These are phyloP conservation scores for Phascolomyces articulosus DNA, from an alignment of 371 early-diverging fungal genomes.

Conservation along the genomic window DNA sequence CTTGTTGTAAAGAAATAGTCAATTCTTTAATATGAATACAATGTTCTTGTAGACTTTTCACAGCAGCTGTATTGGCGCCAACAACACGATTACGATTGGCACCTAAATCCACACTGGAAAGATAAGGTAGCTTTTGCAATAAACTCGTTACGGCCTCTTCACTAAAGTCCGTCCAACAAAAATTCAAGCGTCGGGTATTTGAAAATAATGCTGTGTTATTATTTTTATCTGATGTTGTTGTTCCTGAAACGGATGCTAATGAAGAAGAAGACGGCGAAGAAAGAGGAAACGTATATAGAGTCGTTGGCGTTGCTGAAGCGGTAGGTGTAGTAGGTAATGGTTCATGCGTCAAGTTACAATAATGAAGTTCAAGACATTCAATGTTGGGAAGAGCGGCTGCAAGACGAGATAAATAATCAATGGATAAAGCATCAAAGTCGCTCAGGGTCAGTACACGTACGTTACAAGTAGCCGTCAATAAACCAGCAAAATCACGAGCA, in stretches of 20 bases:
- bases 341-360: constrained; percentile 6
- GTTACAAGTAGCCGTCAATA: constrained; percentile 9
- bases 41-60: constrained; percentile 17
- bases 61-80: constrained; percentile 36
- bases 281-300: neutral
- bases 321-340: neutral
- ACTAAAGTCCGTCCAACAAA: constrained; percentile 51
- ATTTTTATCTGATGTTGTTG: neutral
- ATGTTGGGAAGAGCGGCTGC: neutral
- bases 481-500: constrained; percentile 9
- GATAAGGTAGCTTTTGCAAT: constrained; percentile 23
- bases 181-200: constrained; percentile 14
- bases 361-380: constrained; percentile 3
- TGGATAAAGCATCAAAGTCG: constrained; percentile 38
- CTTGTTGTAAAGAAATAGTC: constrained; percentile 44
- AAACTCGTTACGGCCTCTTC: constrained; percentile 27
- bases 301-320: neutral
- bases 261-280: neutral
- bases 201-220: neutral
- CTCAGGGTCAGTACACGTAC: constrained; percentile 29
- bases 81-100: constrained; percentile 46
- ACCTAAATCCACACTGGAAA: constrained; percentile 31
- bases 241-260: neutral
- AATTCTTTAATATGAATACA: constrained; percentile 29
- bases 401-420: constrained; percentile 29